phyloP scores from a whole-genome alignment of 345 rosid species.

The Rhodamnia rubescens region DNA sequence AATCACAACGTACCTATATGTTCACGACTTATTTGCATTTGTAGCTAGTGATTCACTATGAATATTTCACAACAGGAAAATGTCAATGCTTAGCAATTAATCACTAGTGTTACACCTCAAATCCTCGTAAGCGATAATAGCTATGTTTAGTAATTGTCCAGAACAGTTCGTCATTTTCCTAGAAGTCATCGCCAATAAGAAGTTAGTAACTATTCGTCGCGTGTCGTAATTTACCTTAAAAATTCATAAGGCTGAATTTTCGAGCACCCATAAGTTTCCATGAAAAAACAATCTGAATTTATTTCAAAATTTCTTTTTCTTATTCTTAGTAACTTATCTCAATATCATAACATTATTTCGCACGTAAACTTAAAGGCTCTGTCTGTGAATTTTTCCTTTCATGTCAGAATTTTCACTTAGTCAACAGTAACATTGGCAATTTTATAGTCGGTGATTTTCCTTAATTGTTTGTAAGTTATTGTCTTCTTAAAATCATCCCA shows the following conservation, averaged over 20 bases:
- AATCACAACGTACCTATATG: background rate
- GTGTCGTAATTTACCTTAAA: background rate
- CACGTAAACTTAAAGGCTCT: background rate
- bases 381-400: background rate
- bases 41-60: background rate
- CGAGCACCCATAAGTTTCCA: background rate
- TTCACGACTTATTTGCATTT: background rate
- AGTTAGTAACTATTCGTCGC: background rate
- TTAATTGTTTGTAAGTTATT: background rate
- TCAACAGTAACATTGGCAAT: background rate
- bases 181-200: background rate
- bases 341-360: background rate
- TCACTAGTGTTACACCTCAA: background rate
- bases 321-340: background rate
- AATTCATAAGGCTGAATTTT: background rate
- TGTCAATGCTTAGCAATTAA: background rate
- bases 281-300: background rate
- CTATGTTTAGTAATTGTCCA: background rate
- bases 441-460: background rate
- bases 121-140: rapidly evolving
- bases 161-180: background rate
- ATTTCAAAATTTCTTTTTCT: background rate
- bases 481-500: background rate
- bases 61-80: background rate
- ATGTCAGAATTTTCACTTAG: too few relatives aligned